Evolutionary conservation across 176 grass and related monocot genomes (phyloP), one percentile per base, ranked within the genome.

Genomic region (Otatea glauca): DNA sequence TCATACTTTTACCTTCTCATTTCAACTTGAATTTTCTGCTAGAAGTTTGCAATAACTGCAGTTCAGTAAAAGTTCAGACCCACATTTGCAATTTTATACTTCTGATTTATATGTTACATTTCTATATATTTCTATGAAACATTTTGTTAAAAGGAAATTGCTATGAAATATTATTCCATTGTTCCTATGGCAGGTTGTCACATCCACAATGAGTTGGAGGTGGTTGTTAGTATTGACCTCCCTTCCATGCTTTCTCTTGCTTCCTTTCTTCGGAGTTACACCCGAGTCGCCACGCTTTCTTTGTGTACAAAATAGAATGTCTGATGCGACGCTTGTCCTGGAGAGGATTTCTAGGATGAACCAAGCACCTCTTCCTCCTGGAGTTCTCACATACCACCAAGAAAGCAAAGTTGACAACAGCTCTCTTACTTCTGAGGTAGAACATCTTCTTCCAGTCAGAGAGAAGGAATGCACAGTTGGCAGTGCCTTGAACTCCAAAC

Each of bases 241-340:
- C n/a, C 21, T 94, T 87, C 92, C 94, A 29, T 89, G 90, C 39
- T 94, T 91, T 67, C 9, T 94, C 27, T 65, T 97, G 84, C 88
- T 97, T 14, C 5, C 90, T 70, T 92, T 97, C 73, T 97, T 90
- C 35, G 35, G 50, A 21, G 24, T 74, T 44, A 88, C 88, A 39
- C 88, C 94, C 0, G 94, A 97, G 86, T 97, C 94, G 0, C 94
- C 92, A 38, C 88, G 94, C 39, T 97, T 92, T 59, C 88, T 97
- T 35, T 97, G 84, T 67, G 89, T 56, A 42, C 91, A 88, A 75
- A 88, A 91, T 44, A 87, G 71, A 87, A 83, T 76, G 10, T 74
- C 85, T 61, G 90, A 92, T 67, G 88, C 92, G 13, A 86, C 88
- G 4, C 63, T 72, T 83, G 78, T 97, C 18, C 82, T 97, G 43